phyloP scores from a whole-genome alignment of 352 stramenopile species.

The Phytophthora cryptogea region DNA sequence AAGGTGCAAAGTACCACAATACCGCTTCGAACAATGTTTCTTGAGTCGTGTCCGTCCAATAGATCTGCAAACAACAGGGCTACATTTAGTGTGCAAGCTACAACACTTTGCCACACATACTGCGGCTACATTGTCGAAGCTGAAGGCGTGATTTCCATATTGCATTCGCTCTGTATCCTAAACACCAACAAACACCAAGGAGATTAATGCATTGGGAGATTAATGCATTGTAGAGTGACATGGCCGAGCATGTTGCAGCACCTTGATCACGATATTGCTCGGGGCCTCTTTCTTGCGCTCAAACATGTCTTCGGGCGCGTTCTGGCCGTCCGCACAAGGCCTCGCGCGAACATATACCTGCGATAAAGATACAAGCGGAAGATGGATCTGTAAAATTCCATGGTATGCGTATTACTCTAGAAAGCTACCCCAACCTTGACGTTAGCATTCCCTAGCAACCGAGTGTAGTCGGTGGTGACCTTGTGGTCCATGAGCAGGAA shows the following conservation, averaged over 20 bases:
- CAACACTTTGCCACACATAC: background rate
- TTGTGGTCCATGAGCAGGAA: slow-evolving; percentile 74
- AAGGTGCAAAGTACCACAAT: background rate
- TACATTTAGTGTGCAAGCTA: background rate
- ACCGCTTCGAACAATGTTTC: slow-evolving; percentile 74
- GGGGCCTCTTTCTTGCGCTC: slow-evolving; percentile 75
- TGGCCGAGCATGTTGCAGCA: background rate
- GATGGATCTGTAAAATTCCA: background rate
- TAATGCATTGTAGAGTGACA: background rate
- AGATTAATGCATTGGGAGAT: background rate
- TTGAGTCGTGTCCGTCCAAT: slow-evolving; percentile 83
- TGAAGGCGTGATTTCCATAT: slow-evolving; percentile 87
- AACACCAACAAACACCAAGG: background rate
- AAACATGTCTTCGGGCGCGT: slow-evolving; percentile 82
- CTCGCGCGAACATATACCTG: slow-evolving; percentile 80
- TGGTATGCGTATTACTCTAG: background rate
- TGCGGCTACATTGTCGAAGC: slow-evolving; percentile 73
- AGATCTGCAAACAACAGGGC: slow-evolving; percentile 47
- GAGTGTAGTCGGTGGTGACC: slow-evolving; percentile 86
- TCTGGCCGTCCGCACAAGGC: slow-evolving; percentile 73
- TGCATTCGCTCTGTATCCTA: slow-evolving; percentile 85
- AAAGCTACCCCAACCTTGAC: slow-evolving; percentile 54
- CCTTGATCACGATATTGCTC: slow-evolving; percentile 87
- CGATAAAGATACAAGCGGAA: background rate
- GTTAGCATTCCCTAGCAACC: slow-evolving; percentile 74